Evolutionary conservation across 2,329 filamentous ascomycete species (phyloP).

Genomic region (Penicillium italicum): DNA sequence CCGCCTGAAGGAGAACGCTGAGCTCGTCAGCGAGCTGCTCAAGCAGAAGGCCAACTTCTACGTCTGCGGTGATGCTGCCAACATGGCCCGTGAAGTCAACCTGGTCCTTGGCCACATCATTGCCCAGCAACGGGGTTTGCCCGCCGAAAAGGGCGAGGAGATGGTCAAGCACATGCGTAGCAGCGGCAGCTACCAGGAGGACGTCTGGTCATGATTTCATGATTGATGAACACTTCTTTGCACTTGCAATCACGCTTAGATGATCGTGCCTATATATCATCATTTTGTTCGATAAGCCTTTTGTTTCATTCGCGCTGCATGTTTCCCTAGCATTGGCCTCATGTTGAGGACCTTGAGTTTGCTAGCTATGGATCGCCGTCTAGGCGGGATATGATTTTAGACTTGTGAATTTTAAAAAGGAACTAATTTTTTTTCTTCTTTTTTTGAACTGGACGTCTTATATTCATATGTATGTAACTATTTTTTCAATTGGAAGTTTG

Average conservation of each 20-base stretch:
- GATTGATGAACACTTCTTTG: constrained; percentile 13
- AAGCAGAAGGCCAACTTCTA: constrained; percentile 88
- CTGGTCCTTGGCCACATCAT: constrained; percentile 82
- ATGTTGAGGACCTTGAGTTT: constrained; percentile 1
- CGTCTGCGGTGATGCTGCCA: constrained; percentile 94
- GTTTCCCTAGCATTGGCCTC: constrained; percentile 10
- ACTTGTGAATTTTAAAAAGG: constrained; percentile 11
- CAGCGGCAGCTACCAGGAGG: constrained; percentile 91
- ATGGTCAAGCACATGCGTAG: constrained; percentile 96
- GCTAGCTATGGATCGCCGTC: neutral
- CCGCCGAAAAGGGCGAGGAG: constrained; percentile 86
- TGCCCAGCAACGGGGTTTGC: constrained; percentile 73
- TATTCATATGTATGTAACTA: neutral
- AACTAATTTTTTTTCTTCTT: neutral
- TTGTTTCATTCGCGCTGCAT: constrained; percentile 8
- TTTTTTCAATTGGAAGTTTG: neutral
- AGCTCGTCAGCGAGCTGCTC: constrained; percentile 83
- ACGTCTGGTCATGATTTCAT: constrained; percentile 59
- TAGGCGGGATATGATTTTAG: constrained; percentile 7
- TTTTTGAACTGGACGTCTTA: neutral
- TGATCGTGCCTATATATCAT: constrained; percentile 26
- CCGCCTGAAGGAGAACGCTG: constrained; percentile 74
- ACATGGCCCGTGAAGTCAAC: constrained; percentile 95
- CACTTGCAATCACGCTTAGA: constrained; percentile 26
- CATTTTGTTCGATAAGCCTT: constrained; percentile 11